Percentiles rank a stretch among this genome's conserved stretches.
These are phyloP conservation scores for Phyllosticta citriasiana DNA, from an alignment of 2,329 filamentous ascomycete genomes.

Conservation along the genomic window DNA sequence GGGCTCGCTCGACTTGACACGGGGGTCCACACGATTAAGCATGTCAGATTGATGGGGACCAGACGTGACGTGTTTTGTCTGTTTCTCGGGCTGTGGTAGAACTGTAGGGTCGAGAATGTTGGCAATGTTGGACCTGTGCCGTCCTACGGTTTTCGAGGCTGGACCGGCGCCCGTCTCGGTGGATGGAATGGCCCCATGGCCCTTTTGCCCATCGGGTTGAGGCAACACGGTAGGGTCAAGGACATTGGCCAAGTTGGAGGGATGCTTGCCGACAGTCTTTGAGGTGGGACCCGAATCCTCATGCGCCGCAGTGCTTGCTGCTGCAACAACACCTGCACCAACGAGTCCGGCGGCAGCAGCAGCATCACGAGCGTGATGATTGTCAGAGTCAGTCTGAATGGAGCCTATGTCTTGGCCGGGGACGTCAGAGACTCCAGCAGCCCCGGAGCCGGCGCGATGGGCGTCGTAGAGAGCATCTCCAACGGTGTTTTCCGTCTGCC, in stretches of 20 bases:
- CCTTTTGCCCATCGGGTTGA: conserved; percentile 6
- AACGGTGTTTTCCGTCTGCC: not conserved
- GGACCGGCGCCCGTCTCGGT: conserved; percentile 12
- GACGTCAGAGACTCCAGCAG: not conserved
- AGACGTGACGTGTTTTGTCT: conserved; percentile 16
- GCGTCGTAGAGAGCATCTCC: not conserved
- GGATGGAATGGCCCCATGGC: not conserved
- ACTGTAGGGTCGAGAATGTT: conserved; percentile 18
- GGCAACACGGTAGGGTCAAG: conserved; percentile 7
- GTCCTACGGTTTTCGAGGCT: conserved; percentile 17
- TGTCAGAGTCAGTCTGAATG: conserved; percentile 9
- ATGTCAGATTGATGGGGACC: conserved; percentile 17
- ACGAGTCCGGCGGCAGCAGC: conserved; percentile 17
- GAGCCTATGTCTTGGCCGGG: not conserved
- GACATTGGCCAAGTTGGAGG: conserved; percentile 5
- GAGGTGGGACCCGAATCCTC: conserved; percentile 1
- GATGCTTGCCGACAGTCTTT: conserved; percentile 4
- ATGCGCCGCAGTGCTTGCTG: not conserved
- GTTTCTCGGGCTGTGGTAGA: conserved; percentile 18
- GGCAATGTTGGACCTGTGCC: conserved; percentile 18
- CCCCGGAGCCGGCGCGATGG: not conserved
- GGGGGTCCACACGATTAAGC: conserved; percentile 21
- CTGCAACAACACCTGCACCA: conserved; percentile 15
- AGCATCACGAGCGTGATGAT: conserved; percentile 20
- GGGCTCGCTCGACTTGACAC: conserved; percentile 15